Conservation (phyloP, 2,329 filamentous ascomycete species). For the Fusarium goolgardi region DNA sequence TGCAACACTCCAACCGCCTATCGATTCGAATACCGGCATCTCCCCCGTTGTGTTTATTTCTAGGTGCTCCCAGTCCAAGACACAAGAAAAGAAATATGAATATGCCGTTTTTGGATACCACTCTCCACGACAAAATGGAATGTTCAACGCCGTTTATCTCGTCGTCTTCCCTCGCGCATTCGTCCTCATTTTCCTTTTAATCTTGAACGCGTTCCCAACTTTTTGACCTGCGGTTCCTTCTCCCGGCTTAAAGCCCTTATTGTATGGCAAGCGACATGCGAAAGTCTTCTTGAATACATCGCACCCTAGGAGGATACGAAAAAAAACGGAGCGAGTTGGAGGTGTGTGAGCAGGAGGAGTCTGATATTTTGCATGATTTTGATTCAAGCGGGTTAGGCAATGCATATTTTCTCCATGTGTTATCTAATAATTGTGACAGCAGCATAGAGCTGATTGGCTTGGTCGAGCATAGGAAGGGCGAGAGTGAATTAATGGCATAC, state of each 20-base stretch:
- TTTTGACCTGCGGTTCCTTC: not conserved
- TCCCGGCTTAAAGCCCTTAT: constrained; percentile 3
- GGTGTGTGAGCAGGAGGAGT: not conserved
- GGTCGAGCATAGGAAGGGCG: constrained; percentile 9
- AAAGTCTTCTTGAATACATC: constrained; percentile 14
- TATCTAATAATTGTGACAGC: constrained; percentile 31
- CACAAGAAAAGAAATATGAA: constrained; percentile 21
- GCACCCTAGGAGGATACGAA: constrained; percentile 19
- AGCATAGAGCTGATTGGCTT: constrained; percentile 35
- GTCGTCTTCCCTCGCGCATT: not conserved
- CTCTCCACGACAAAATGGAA: constrained; percentile 4
- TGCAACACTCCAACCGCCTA: constrained; percentile 1
- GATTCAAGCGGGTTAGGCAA: constrained; percentile 20
- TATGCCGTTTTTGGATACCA: constrained; percentile 11
- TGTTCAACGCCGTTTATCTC: not conserved
- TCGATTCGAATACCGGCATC: constrained; percentile 5
- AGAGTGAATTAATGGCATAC: constrained; percentile 21
- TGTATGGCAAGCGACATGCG: constrained; percentile 22
- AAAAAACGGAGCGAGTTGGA: constrained; percentile 12
- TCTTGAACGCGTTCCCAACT: not conserved
- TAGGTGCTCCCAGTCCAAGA: constrained; percentile 20
- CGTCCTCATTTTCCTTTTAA: constrained; percentile 6
- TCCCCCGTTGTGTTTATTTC: constrained; percentile 16
- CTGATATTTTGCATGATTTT: constrained; percentile 22
- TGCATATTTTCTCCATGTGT: constrained; percentile 31